Conservation (phyloP, 768 basidiomycete species). For the Amanita pseudoporphyria region DNA sequence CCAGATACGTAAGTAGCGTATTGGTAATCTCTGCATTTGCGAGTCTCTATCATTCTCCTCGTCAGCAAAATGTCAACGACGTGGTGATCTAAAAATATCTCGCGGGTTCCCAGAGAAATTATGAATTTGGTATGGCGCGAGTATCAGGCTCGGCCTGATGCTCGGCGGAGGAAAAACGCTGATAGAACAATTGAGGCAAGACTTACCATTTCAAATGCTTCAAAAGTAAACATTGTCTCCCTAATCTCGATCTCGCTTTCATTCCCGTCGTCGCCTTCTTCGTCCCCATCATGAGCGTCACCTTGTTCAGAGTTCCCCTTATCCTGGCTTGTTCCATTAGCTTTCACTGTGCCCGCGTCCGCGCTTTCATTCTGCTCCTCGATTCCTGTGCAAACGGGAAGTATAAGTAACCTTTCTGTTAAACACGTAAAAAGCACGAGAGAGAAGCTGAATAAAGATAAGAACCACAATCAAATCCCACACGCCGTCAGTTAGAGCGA, state of each 20-base stretch:
- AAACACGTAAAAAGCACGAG: constrained; percentile 21
- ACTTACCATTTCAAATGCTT: constrained; percentile 79
- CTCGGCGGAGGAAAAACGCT: constrained; percentile 3
- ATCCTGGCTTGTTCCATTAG: not conserved
- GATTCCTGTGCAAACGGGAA: constrained; percentile 10
- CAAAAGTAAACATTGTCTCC: constrained; percentile 89
- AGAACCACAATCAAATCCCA: constrained; percentile 3
- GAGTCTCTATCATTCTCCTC: constrained; percentile 59
- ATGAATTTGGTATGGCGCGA: not conserved
- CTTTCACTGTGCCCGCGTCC: not conserved
- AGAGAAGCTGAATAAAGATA: constrained; percentile 4
- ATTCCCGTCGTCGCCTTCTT: constrained; percentile 29
- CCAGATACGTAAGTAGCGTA: constrained; percentile 76
- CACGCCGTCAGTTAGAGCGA: constrained; percentile 5
- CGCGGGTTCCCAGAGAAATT: not conserved
- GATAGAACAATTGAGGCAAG: constrained; percentile 6
- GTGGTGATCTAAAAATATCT: not conserved
- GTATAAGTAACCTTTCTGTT: not conserved
- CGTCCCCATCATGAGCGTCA: constrained; percentile 49
- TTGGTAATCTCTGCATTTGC: constrained; percentile 78
- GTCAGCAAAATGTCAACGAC: not conserved
- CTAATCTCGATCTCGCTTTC: constrained; percentile 47
- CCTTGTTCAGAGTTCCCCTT: not conserved
- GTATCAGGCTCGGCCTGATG: not conserved
- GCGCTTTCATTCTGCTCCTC: not conserved